Conservation (phyloP, 2,329 filamentous ascomycete species). For the Sporothrix phasma region DNA sequence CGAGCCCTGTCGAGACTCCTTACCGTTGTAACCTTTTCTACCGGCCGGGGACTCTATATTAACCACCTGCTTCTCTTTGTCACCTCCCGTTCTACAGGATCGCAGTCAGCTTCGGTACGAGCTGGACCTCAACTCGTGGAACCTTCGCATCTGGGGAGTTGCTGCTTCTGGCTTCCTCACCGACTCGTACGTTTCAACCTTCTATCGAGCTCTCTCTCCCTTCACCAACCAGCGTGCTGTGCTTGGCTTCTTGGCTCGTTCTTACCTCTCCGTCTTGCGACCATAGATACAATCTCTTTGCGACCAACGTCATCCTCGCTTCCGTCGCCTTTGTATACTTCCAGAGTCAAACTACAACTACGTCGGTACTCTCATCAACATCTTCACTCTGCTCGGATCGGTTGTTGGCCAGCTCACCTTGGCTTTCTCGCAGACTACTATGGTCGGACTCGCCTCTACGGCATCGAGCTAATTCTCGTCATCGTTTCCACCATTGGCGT, state of each 20-base stretch:
- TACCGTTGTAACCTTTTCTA: too few relatives aligned
- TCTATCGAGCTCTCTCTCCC: too few relatives aligned
- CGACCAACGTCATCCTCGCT: slow-evolving; percentile 44
- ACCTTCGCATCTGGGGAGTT: slow-evolving; percentile 44
- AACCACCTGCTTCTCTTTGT: neutral
- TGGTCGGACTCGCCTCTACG: slow-evolving; percentile 45
- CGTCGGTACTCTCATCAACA: slow-evolving; percentile 40
- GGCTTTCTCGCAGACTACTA: slow-evolving; percentile 45
- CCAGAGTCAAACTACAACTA: slow-evolving; percentile 32
- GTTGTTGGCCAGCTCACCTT: slow-evolving; percentile 42
- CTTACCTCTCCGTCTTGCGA: neutral
- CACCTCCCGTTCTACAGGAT: slow-evolving; percentile 29
- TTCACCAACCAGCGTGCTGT: neutral
- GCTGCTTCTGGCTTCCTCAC: slow-evolving; percentile 46
- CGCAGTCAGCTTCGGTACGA: slow-evolving; percentile 43
- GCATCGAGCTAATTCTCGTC: slow-evolving; percentile 46
- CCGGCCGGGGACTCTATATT: neutral
- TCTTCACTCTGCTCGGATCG: slow-evolving; percentile 43
- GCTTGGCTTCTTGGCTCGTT: neutral
- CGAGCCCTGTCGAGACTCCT: too few relatives aligned
- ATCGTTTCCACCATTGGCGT: slow-evolving; percentile 48
- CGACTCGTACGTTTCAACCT: slow-evolving; percentile 35
- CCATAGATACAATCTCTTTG: slow-evolving; percentile 43
- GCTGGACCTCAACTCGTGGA: slow-evolving; percentile 45
- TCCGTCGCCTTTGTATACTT: slow-evolving; percentile 45